These are phyloP conservation scores for Apophysomyces trapeziformis DNA, from an alignment of 371 early-diverging fungal genomes.

Conservation along the genomic window DNA sequence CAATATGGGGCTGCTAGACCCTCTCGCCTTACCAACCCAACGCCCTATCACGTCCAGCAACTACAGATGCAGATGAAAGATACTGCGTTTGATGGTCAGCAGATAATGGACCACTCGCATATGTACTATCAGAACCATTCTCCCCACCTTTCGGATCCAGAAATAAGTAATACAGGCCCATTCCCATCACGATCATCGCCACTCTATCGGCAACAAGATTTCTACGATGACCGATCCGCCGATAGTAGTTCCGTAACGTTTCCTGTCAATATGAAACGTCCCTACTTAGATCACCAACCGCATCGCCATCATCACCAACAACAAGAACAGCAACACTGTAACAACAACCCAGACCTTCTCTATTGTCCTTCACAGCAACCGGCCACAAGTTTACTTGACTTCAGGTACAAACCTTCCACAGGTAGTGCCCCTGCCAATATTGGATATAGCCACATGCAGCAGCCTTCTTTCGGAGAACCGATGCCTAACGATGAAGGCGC, in stretches of 20 bases:
- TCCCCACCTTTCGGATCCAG: constrained; percentile 26
- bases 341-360: constrained; percentile 6
- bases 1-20: constrained; percentile 11
- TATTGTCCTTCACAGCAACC: constrained; percentile 9
- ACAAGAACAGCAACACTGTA: too few species aligned
- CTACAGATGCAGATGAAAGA: constrained; percentile 24
- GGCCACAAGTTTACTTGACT: neutral
- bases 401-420: constrained; percentile 11
- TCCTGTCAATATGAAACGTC: constrained; percentile 11
- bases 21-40: constrained; percentile 23
- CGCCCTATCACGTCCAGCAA: constrained; percentile 32
- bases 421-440: constrained; percentile 29
- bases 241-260: constrained; percentile 13
- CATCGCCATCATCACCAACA: constrained; percentile 12
- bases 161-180: constrained; percentile 17
- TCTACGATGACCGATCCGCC: constrained; percentile 3
- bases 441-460: constrained; percentile 32
- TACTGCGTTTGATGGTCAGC: constrained; percentile 13
- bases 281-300: constrained; percentile 4
- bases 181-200: constrained; percentile 11
- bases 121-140: constrained; percentile 24
- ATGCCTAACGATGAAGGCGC: constrained; percentile 5
- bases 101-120: constrained; percentile 22
- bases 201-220: neutral
- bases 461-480: constrained; percentile 18